Base-by-base conservation (phyloP, 1,284 basidiomycete species). In the Mycena sp. region DNA sequence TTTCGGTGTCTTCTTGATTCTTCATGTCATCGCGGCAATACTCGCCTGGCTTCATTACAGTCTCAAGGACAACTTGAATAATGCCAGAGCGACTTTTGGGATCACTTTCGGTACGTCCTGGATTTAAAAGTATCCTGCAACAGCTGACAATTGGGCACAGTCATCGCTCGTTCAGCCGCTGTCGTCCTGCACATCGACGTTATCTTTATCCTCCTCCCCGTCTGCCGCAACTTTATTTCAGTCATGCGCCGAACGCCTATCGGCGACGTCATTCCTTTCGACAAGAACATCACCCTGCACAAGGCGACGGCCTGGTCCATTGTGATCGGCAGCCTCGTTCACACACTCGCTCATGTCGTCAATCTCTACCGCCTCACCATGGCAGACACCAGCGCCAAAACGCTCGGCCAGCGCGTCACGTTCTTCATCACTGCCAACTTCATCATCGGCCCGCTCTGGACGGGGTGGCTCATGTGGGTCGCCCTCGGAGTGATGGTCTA, bases 151-250 rank as follows among this genome's bases (percentile, higher is more conserved):
- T 12, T 37, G 19, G 52, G 10, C 44, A n/a, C 58, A 94, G 93
- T 88, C 44, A 90, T 93, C 65, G 94, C 95, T 51, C 88, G 93
- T 77, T 80, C 89, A 2, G 91, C 94, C 48, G 95, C 95, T 4
- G 87, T 96, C 50, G 87, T 94, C 37, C 84, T 96, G 19, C 93
- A 96, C 71, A 85, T 96, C 70, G 92, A 96, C 77, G 88, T 94
- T 58, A 89, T 93, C 65, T 92, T 96, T 82, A 95, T 97, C 77
- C 87, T 96, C 58, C 85, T 97, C 32, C 95, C 95, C 40, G 87
- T 96, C 72, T 96, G 95, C 83, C 88, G 95, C 65, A 95, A 93
- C 80, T 94, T 96, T 77, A 87, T 96, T 74, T 95, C 93, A 10
- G 70, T 95, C 41, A 83, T 96, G 45, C 90, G 95, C 35, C 86